Conservation (phyloP, 179 eudicot genomes). For the Vitellaria paradoxa region DNA sequence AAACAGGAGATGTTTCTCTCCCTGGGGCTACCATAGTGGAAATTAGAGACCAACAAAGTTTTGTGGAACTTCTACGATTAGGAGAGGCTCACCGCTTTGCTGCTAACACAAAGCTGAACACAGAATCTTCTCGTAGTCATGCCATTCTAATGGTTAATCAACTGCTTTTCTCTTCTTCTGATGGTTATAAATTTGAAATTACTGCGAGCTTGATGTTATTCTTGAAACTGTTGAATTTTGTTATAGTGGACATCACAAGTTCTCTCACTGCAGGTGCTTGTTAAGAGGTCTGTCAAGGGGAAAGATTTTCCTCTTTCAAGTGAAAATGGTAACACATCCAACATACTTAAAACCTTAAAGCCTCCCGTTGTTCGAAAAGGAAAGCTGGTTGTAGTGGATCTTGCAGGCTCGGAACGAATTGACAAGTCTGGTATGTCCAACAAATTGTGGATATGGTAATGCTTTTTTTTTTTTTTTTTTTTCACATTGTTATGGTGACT, state of each 20-base stretch:
- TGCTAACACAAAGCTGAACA: constrained; percentile 94
- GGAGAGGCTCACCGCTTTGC: constrained; percentile 98
- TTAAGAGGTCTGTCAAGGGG: constrained; percentile 67
- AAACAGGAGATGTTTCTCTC: constrained; percentile 93
- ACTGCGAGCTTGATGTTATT: too few relatives aligned
- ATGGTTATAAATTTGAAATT: too few relatives aligned
- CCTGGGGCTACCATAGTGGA: constrained; percentile 94
- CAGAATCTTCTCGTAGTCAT: constrained; percentile 99
- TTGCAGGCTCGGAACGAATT: constrained; percentile 97
- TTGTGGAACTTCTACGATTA: constrained; percentile 74
- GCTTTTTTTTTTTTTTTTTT: too few relatives aligned
- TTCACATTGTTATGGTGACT: too few relatives aligned
- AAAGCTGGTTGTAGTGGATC: constrained; percentile 95
- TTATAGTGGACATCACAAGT: constrained; percentile 1
- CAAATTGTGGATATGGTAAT: neutral
- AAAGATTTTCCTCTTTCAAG: constrained; percentile 60
- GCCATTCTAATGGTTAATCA: constrained; percentile 82
- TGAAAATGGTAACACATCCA: constrained; percentile 56
- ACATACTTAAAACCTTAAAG: constrained; percentile 43
- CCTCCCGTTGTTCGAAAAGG: constrained; percentile 85
- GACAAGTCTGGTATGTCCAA: constrained; percentile 78
- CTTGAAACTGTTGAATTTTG: neutral
- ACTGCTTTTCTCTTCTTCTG: neutral
- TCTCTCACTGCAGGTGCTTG: constrained; percentile 57
- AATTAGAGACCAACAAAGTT: constrained; percentile 69